These are phyloP conservation scores for Spatholobus suberectus DNA, from an alignment of 306 rosid species.

Conservation along the genomic window DNA sequence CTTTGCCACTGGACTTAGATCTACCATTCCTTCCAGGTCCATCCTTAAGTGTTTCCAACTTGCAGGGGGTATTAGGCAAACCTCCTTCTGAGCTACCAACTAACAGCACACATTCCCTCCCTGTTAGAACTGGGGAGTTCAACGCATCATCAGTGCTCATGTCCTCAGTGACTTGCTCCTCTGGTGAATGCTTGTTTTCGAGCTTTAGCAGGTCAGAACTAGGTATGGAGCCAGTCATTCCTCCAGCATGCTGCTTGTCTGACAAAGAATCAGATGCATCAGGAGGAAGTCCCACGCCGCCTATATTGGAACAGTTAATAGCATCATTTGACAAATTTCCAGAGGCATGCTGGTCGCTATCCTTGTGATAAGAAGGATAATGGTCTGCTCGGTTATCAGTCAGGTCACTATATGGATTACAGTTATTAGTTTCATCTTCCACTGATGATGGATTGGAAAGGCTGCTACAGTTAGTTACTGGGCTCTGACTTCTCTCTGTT, in stretches of 20 bases:
- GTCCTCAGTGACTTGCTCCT: conserved; percentile 65
- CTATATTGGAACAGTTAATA: conserved; percentile 49
- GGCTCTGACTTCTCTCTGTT: conserved; percentile 86
- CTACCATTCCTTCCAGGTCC: conserved; percentile 70
- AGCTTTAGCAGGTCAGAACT: conserved; percentile 53
- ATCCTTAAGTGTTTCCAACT: conserved; percentile 71
- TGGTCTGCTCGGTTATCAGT: conserved; percentile 61
- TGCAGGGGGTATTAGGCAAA: conserved; percentile 88
- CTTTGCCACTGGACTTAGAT: conserved; percentile 69
- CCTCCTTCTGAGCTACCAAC: conserved; percentile 65
- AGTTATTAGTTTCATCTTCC: conserved; percentile 92
- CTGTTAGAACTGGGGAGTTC: conserved; percentile 61
- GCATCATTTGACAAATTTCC: conserved; percentile 57
- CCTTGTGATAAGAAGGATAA: conserved; percentile 62
- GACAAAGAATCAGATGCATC: conserved; percentile 66
- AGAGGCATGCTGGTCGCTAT: conserved; percentile 49
- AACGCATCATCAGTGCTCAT: conserved; percentile 64
- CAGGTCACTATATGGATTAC: conserved; percentile 64
- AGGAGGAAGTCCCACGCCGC: conserved; percentile 48
- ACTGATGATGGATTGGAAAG: conserved; percentile 96
- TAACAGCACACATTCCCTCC: conserved; percentile 66
- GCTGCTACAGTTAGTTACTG: conserved; percentile 84
- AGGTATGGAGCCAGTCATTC: conserved; percentile 47
- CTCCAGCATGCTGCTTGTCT: conserved; percentile 57
- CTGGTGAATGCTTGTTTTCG: conserved; percentile 57